Evolutionary conservation across 2,329 filamentous ascomycete genomes (phyloP).

Genomic region (Hypoxylon sp.): DNA sequence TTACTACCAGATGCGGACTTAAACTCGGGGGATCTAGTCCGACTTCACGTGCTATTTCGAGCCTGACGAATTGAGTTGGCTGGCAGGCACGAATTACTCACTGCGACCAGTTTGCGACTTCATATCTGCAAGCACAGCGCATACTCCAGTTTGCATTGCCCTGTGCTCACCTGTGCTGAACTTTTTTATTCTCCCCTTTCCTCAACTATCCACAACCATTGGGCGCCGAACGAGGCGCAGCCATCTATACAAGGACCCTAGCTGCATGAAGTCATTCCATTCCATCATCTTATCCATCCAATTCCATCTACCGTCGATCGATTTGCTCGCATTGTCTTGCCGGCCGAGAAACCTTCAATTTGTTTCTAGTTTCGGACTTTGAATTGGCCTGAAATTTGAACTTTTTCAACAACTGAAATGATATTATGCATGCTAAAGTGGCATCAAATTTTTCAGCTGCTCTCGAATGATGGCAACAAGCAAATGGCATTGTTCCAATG

Average conservation of each 20-base stretch:
- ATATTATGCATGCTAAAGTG: slow-evolving; percentile 28
- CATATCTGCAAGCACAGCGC: slow-evolving; percentile 37
- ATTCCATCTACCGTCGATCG: slow-evolving; percentile 27
- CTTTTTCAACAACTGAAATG: slow-evolving; percentile 3
- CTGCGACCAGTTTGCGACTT: slow-evolving; percentile 10
- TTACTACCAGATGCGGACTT: slow-evolving; percentile 13
- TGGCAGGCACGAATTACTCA: neutral
- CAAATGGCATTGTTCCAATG: slow-evolving; percentile 26
- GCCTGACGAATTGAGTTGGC: slow-evolving; percentile 1
- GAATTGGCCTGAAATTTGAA: slow-evolving; percentile 6
- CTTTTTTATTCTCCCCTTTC: neutral
- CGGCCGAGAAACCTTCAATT: neutral
- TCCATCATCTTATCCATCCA: slow-evolving; percentile 24
- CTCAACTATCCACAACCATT: slow-evolving; percentile 16
- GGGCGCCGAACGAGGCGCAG: slow-evolving; percentile 34
- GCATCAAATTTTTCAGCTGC: slow-evolving; percentile 37
- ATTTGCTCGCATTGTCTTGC: slow-evolving; percentile 25
- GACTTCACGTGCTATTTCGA: slow-evolving; percentile 18
- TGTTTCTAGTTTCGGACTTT: neutral
- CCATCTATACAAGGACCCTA: slow-evolving; percentile 4
- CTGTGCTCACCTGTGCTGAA: slow-evolving; percentile 11
- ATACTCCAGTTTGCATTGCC: slow-evolving; percentile 30
- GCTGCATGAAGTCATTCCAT: slow-evolving; percentile 31
- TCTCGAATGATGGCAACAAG: slow-evolving; percentile 5
- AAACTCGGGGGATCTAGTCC: neutral